These are phyloP conservation scores for Phaeotremella fagi DNA, from an alignment of 768 basidiomycete species.

Conservation along the genomic window DNA sequence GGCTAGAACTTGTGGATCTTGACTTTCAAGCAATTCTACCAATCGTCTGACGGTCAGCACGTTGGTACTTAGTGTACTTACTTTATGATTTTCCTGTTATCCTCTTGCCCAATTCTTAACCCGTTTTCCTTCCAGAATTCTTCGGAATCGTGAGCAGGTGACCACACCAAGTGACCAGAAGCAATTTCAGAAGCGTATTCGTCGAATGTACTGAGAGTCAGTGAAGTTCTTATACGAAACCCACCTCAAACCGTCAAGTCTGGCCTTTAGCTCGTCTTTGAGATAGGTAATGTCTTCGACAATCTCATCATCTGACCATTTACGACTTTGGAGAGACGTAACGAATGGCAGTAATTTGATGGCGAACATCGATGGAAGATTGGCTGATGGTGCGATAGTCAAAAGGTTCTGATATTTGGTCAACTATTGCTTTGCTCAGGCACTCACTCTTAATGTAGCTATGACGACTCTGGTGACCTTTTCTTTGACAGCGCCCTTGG, in stretches of 20 bases:
- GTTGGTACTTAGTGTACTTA: slow-evolving; percentile 41
- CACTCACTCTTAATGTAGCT: slow-evolving; percentile 74
- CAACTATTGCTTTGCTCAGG: neutral
- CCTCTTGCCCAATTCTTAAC: slow-evolving; percentile 70
- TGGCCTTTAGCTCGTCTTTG: slow-evolving; percentile 72
- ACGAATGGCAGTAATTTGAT: slow-evolving; percentile 78
- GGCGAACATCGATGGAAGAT: slow-evolving; percentile 88
- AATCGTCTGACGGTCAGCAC: slow-evolving; percentile 57
- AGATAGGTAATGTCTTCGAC: slow-evolving; percentile 86
- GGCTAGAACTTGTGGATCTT: slow-evolving; percentile 73
- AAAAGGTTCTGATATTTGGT: slow-evolving; percentile 68
- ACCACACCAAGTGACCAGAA: slow-evolving; percentile 89
- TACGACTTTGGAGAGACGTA: slow-evolving; percentile 73
- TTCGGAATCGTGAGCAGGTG: slow-evolving; percentile 91
- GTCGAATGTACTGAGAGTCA: slow-evolving; percentile 90
- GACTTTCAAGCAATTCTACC: slow-evolving; percentile 65
- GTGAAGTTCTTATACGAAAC: no score
- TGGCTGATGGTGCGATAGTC: slow-evolving; percentile 77
- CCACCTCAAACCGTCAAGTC: slow-evolving; percentile 86
- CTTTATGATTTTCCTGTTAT: slow-evolving; percentile 79
- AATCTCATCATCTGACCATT: slow-evolving; percentile 94
- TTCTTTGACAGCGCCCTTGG: slow-evolving; percentile 88
- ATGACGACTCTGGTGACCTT: slow-evolving; percentile 92
- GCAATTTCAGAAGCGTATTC: slow-evolving; percentile 87
- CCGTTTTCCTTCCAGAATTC: slow-evolving; percentile 98